A percentile compares a stretch with the other conserved stretches of the same genome.
phyloP scores from a whole-genome alignment of 257 asterid species.

The Phtheirospermum japonicum region DNA sequence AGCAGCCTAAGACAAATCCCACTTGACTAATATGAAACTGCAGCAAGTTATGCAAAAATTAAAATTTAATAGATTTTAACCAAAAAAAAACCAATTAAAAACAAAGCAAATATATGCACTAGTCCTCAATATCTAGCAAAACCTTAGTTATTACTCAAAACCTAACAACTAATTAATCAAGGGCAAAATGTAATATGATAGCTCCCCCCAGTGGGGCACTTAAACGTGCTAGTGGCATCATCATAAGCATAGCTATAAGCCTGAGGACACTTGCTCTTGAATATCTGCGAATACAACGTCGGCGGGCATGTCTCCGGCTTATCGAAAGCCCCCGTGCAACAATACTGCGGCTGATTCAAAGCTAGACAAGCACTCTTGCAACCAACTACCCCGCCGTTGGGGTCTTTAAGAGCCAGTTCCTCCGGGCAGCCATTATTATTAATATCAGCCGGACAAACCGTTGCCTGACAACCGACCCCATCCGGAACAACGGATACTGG shows the following conservation, averaged over 20 bases:
- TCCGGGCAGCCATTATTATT: slow-evolving; percentile 26
- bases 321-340: slow-evolving; percentile 43
- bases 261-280: slow-evolving; percentile 45
- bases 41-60: too few species aligned
- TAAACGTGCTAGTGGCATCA: slow-evolving; percentile 44
- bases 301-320: slow-evolving; percentile 41
- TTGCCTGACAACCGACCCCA: not conserved
- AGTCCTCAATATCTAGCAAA: too few species aligned
- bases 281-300: slow-evolving; percentile 34
- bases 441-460: slow-evolving; percentile 19
- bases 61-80: too few species aligned
- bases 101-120: too few species aligned
- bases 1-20: too few species aligned
- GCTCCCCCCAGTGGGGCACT: slow-evolving; percentile 35
- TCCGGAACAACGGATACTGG: slow-evolving; percentile 30
- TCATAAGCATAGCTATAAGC: slow-evolving; percentile 64
- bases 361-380: slow-evolving; percentile 59
- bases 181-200: slow-evolving; percentile 51
- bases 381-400: slow-evolving; percentile 30
- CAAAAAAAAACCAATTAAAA: too few species aligned
- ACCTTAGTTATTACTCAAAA: too few species aligned
- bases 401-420: slow-evolving; percentile 32
- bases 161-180: not conserved
- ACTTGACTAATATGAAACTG: too few species aligned
- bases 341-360: slow-evolving; percentile 38